These are phyloP conservation scores for Fistulinella staudtii DNA, from an alignment of 1,284 basidiomycete species.

Conservation along the genomic window DNA sequence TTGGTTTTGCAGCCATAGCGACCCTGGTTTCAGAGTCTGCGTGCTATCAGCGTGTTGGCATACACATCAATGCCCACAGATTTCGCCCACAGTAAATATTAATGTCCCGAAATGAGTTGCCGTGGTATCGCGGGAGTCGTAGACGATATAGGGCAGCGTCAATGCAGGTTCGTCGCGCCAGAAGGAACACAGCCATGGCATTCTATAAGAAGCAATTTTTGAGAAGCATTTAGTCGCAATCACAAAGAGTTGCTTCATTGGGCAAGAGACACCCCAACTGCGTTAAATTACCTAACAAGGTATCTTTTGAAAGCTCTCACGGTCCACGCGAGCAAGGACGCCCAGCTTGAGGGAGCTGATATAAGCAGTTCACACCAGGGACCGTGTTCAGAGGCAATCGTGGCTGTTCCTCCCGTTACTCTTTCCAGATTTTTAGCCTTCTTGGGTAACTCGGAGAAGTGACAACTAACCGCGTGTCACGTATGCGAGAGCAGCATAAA, in stretches of 20 bases:
- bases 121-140: too few relatives aligned
- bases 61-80: too few relatives aligned
- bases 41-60: too few relatives aligned
- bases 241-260: slow-evolving; percentile 17
- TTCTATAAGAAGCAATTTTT: slow-evolving; percentile 23
- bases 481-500: slow-evolving; percentile 18
- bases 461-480: slow-evolving; percentile 14
- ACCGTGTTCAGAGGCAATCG: slow-evolving; percentile 25
- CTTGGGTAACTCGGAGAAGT: slow-evolving; percentile 25
- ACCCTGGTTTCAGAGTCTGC: too few relatives aligned
- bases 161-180: too few relatives aligned
- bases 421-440: slow-evolving; percentile 16
- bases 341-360: slow-evolving; percentile 26
- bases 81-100: too few relatives aligned
- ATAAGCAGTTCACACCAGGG: slow-evolving; percentile 27
- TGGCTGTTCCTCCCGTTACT: slow-evolving; percentile 16
- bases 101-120: too few relatives aligned
- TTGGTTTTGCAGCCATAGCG: too few relatives aligned
- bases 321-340: neutral
- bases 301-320: slow-evolving; percentile 11
- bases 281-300: slow-evolving; percentile 22
- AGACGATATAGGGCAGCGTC: too few relatives aligned
- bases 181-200: too few relatives aligned
- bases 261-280: slow-evolving; percentile 11
- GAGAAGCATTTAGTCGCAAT: slow-evolving; percentile 21